Conservation (phyloP, 202 grass and related monocot species). For the Saccharum hybrid region DNA sequence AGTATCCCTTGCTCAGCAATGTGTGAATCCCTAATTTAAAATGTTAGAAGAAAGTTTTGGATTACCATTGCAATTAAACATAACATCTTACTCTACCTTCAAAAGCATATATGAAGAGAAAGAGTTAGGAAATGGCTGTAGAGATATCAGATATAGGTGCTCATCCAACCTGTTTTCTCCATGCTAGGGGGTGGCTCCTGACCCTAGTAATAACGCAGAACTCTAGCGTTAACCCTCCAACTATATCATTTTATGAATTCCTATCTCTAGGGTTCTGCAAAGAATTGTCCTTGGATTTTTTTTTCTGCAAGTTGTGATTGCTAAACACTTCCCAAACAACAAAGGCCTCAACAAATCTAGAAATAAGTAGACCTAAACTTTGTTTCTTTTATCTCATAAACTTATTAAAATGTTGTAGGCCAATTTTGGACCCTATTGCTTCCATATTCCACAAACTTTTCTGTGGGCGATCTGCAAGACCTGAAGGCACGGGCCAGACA, state of each 20-base stretch:
- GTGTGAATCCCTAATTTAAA: not conserved
- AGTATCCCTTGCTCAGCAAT: not conserved
- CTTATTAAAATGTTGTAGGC: slow-evolving; percentile 40
- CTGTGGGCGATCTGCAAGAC: slow-evolving; percentile 62
- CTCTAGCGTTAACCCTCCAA: not conserved
- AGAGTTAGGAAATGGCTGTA: not conserved
- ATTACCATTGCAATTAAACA: not conserved
- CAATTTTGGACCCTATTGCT: slow-evolving; percentile 72
- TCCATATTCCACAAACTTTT: slow-evolving; percentile 69
- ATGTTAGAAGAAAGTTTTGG: not conserved
- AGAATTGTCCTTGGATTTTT: not conserved
- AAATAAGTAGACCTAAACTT: not conserved
- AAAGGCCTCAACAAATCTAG: not conserved
- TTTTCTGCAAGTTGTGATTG: not conserved
- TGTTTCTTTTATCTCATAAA: not conserved
- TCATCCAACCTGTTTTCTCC: not conserved
- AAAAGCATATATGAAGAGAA: not conserved
- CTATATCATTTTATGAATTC: not conserved
- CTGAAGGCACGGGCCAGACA: slow-evolving; percentile 53
- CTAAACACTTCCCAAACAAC: too few species aligned
- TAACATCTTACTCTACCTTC: not conserved
- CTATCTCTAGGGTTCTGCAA: not conserved
- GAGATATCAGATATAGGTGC: not conserved
- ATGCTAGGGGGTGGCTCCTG: not conserved
- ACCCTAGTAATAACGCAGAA: not conserved